Evolutionary conservation across 148 eudicot species (phyloP), one percentile per base, ranked within the genome.

Genomic region (Linanthus parryae): DNA sequence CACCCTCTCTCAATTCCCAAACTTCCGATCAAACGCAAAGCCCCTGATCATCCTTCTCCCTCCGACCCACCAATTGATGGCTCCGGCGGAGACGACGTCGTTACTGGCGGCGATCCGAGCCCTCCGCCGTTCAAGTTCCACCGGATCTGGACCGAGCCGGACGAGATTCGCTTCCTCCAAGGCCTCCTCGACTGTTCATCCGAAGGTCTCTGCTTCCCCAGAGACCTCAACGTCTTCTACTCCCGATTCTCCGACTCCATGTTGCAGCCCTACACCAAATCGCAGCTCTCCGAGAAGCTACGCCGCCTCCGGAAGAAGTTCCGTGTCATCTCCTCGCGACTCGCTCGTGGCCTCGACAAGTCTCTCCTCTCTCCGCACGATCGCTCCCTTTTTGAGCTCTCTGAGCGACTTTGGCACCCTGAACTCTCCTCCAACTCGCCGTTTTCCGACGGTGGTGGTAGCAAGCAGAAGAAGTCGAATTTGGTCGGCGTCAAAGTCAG

Each of bases 281-380:
- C 79, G 1, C 79, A 74, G 71, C 74, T 74, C 48, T 74, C 70
- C 54, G 79, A 74, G 71, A 74, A 74, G 65, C 71, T 74, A 13
- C 63, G 79, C 26, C 57, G 79, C 27, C 62, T 74, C 14, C 59
- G 71, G 17, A 69, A 69, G 64, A 74, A 74, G 68, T 74, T 64
- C 44, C 67, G 79, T 20, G 61, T 52, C 22, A 40, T 61, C 2
- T 65, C 79, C 7, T 13, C 71, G 9, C 48, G 79, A 2, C 28
- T 74, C 5, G 47, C 65, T 0, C 48, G 71, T 16, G 79, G 79
- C 1, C 44, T 69, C 15, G 74, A 64, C n/a, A 29, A 15, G 8
- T 49, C 65, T 2, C 35, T 41, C 47, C 45, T 74, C 18, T 69
- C 79, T 13, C 33, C 59, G 7, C 79, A 74, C 27, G 79, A 74